Conservation (phyloP, 208 protist genomes). For the Trypanosoma melophagium region DNA sequence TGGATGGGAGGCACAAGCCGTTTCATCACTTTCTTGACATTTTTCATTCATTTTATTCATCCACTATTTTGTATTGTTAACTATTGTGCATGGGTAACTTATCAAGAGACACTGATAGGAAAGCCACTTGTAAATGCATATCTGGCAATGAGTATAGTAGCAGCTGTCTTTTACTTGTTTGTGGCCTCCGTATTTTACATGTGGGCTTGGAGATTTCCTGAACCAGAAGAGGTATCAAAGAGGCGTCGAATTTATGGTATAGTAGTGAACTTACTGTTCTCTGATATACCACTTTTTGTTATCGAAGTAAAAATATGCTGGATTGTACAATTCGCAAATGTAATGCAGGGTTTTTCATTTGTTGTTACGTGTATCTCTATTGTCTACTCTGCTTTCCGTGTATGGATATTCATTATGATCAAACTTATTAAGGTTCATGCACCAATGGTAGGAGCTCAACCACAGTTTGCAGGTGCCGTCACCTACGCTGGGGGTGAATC, state of each 20-base stretch:
- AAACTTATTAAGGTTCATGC: conserved; percentile 72
- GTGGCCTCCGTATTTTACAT: conserved; percentile 85
- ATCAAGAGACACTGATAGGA: conserved; percentile 31
- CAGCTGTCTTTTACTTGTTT: conserved; percentile 66
- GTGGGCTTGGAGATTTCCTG: conserved; percentile 88
- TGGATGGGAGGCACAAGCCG: conserved; percentile 57
- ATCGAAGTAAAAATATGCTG: conserved; percentile 79
- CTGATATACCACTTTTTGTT: conserved; percentile 80
- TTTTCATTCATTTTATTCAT: conserved; percentile 82
- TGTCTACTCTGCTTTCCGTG: conserved; percentile 67
- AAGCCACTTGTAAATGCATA: conserved; percentile 41
- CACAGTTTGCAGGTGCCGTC: conserved; percentile 16
- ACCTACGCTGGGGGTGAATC: conserved; percentile 1
- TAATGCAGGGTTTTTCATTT: conserved; percentile 71
- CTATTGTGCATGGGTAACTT: conserved; percentile 65
- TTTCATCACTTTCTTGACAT: conserved; percentile 67
- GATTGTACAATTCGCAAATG: conserved; percentile 49
- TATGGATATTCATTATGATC: conserved; percentile 86
- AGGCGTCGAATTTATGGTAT: conserved; percentile 80
- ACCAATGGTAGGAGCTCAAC: conserved; percentile 22
- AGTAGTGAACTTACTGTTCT: conserved; percentile 70
- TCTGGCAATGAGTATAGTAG: conserved; percentile 67
- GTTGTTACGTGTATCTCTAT: conserved; percentile 72
- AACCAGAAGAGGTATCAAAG: conserved; percentile 86
- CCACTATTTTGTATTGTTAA: conserved; percentile 69